phyloP scores from a whole-genome alignment of 768 basidiomycete species.

The Fibroporia radiculosa region DNA sequence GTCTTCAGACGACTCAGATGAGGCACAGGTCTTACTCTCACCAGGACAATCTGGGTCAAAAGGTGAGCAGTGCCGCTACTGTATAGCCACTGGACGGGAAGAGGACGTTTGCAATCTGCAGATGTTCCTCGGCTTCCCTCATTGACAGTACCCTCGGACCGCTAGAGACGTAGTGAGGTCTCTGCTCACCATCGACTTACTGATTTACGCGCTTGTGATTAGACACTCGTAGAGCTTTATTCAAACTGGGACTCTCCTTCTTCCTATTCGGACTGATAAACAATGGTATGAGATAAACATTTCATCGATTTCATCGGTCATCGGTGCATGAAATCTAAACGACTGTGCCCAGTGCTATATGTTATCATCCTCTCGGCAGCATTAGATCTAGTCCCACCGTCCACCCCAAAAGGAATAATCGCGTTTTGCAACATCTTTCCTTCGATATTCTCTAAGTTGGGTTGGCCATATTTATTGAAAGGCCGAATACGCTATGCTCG shows the following conservation, averaged over 20 bases:
- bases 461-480: slow-evolving; percentile 87
- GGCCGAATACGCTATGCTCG: slow-evolving; percentile 77
- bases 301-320: not conserved
- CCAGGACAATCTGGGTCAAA: no score
- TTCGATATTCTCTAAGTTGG: slow-evolving; percentile 77
- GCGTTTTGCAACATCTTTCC: slow-evolving; percentile 94
- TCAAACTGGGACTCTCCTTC: slow-evolving; percentile 55
- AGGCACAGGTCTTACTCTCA: no score
- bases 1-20: no score
- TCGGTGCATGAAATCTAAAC: slow-evolving; percentile 3
- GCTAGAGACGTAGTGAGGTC: slow-evolving; percentile 42
- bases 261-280: slow-evolving; percentile 91
- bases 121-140: slow-evolving; percentile 50
- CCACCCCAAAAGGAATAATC: slow-evolving; percentile 91
- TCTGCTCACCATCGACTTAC: not conserved
- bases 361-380: slow-evolving; percentile 97
- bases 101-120: no score
- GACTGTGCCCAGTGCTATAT: slow-evolving; percentile 60
- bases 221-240: slow-evolving; percentile 15
- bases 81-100: no score
- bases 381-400: slow-evolving; percentile 84
- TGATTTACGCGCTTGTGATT: no score
- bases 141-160: slow-evolving; percentile 53
- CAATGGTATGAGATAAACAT: slow-evolving; percentile 59
- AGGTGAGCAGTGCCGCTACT: no score